Evolutionary conservation across 495 filamentous ascomycete species (phyloP), one percentile per base, ranked within the genome.

Genomic region (Xylaria curta): DNA sequence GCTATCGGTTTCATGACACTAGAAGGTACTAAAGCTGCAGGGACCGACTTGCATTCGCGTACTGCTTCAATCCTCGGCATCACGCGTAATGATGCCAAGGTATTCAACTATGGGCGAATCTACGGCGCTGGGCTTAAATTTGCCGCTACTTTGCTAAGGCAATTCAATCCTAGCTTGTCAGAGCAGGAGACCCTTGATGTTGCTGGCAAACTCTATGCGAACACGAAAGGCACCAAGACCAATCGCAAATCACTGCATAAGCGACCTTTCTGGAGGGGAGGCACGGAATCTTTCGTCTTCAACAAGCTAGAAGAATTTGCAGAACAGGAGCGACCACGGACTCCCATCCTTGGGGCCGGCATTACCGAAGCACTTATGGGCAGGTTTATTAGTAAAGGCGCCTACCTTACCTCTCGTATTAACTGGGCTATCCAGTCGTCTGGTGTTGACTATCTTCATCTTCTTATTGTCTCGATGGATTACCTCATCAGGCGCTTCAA

Each of bases 351-450:
- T n/a, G 97, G 92, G 15, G 96, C 96, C 19, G 95, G 96, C 13
- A 98, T 99, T 77, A 99, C 96, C 0, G 95, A 98, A 79, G 96
- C 96, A 0, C 84, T 99, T 19, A 94, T 95, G 90, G 85, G 90
- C 54, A 90, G 93, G 42, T 97, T 91, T 77, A 89, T 98, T 74
- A 94, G 89, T 80, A 94, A 92, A 76, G 95, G 95, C 38, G 93
- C 91, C 59, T 99, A 95, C 82, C 92, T 99, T 84, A 97, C 97
- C 3, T 96, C 92, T 44, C 90, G 96, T 21, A 97, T 99, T 83
- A 99, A 99, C 78, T 99, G 96, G 96, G 96, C 96, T 24, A 98
- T 99, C 73, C 96, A 99, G 75, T 97, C 94, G 3, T 96, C 93
- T 9, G 96, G 96, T 40, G 96, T 98, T 15, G 96, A 99, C 81